phyloP scores from a whole-genome alignment of 2,329 filamentous ascomycete species.

The Epichloe hybrida region DNA sequence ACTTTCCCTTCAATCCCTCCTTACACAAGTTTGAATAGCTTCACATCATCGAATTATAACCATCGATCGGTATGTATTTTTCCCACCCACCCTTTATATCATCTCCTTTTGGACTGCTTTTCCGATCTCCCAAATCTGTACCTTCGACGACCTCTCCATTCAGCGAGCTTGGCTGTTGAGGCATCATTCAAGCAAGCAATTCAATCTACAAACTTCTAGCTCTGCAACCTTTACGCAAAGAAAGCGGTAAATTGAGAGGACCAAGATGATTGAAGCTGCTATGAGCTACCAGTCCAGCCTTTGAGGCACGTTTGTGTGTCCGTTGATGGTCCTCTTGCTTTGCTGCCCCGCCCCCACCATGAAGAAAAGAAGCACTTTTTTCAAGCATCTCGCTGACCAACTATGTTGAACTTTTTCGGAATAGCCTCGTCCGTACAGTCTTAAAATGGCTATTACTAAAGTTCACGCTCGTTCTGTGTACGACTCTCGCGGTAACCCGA shows the following conservation, averaged over 20 bases:
- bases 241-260: not conserved
- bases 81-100: not conserved
- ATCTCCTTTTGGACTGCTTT: not conserved
- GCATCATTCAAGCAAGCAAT: not conserved
- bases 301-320: not conserved
- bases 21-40: not conserved
- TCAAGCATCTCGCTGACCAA: constrained; percentile 1
- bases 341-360: constrained; percentile 6
- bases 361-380: not conserved
- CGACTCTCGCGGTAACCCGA: constrained; percentile 97
- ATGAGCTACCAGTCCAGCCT: not conserved
- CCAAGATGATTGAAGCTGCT: not conserved
- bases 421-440: constrained; percentile 1
- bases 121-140: not conserved
- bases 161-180: not conserved
- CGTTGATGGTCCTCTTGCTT: not conserved
- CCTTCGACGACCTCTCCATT: not conserved
- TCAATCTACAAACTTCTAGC: not conserved
- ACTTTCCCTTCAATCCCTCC: not conserved
- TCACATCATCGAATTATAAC: not conserved
- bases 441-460: constrained; percentile 79
- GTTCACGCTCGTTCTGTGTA: constrained; percentile 90
- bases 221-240: not conserved
- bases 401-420: not conserved
- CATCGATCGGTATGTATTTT: not conserved